These are phyloP conservation scores for Termitomyces eurrhizus DNA, from an alignment of 768 basidiomycete genomes.

Conservation along the genomic window DNA sequence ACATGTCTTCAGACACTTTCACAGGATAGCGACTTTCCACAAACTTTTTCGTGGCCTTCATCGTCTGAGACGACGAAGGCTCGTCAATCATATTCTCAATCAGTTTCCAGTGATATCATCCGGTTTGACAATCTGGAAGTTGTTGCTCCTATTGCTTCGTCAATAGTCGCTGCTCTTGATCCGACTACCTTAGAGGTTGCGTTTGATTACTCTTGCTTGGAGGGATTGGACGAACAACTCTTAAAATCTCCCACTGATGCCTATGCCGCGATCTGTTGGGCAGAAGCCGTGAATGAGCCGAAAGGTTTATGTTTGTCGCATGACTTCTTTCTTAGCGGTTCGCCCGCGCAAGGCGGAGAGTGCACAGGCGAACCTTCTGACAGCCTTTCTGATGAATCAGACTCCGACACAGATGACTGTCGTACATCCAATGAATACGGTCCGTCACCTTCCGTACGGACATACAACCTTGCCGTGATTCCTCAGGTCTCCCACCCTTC, in stretches of 20 bases:
- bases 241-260: constrained; percentile 32
- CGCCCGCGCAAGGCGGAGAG: not conserved
- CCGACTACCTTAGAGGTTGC: constrained; percentile 32
- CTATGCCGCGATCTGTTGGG: constrained; percentile 35
- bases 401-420: constrained; percentile 25
- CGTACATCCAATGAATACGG: constrained; percentile 17
- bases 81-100: constrained; percentile 18
- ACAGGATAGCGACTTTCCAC: constrained; percentile 25
- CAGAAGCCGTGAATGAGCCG: constrained; percentile 17
- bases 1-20: constrained; percentile 8
- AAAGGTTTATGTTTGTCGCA: constrained; percentile 8
- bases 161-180: constrained; percentile 24
- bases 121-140: constrained; percentile 17
- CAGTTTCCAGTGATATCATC: constrained; percentile 24
- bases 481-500: not conserved
- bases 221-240: constrained; percentile 35
- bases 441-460: not conserved
- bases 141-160: constrained; percentile 10
- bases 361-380: constrained; percentile 9
- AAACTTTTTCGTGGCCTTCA: constrained; percentile 27
- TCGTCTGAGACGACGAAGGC: constrained; percentile 17
- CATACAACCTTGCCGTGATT: not conserved
- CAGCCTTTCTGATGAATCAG: constrained; percentile 23
- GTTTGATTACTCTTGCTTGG: constrained; percentile 33
- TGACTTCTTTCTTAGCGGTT: not conserved